These are phyloP conservation scores for Cicer bijugum DNA, from an alignment of 306 rosid genomes.

Conservation along the genomic window DNA sequence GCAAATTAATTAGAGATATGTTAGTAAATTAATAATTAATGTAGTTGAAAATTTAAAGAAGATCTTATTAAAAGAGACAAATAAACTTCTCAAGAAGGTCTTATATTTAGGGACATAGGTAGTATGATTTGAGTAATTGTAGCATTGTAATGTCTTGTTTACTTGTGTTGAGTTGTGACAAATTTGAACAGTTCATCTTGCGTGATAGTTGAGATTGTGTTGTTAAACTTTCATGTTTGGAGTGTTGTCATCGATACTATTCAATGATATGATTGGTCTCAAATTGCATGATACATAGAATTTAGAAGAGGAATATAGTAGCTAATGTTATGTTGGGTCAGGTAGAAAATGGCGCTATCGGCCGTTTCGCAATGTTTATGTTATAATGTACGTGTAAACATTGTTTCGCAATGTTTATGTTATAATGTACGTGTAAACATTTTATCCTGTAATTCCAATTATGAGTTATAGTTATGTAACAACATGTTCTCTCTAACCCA, in stretches of 20 bases:
- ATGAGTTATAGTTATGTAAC: not conserved
- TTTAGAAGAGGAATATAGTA: slow-evolving; percentile 24
- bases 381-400: slow-evolving; percentile 5
- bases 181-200: not conserved
- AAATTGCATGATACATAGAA: slow-evolving; percentile 8
- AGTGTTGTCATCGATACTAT: slow-evolving; percentile 11
- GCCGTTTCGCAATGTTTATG: slow-evolving; percentile 9
- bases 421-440: not conserved
- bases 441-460: slow-evolving; percentile 21
- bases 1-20: no score
- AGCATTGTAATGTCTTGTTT: slow-evolving; percentile 4
- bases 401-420: slow-evolving; percentile 18
- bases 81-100: no score
- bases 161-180: slow-evolving; percentile 5
- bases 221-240: not conserved
- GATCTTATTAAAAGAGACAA: no score
- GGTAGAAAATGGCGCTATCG: slow-evolving; percentile 33
- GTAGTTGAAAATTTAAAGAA: no score
- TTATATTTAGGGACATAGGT: no score
- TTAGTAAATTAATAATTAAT: no score
- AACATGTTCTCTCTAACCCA: slow-evolving; percentile 4
- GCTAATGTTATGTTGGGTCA: not conserved
- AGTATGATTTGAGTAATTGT: no score
- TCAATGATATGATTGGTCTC: not conserved
- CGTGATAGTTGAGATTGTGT: slow-evolving; percentile 19